Evolutionary conservation across 768 basidiomycete species (phyloP), one percentile per base, ranked within the genome.

Genomic region (Lyophyllum decastes): DNA sequence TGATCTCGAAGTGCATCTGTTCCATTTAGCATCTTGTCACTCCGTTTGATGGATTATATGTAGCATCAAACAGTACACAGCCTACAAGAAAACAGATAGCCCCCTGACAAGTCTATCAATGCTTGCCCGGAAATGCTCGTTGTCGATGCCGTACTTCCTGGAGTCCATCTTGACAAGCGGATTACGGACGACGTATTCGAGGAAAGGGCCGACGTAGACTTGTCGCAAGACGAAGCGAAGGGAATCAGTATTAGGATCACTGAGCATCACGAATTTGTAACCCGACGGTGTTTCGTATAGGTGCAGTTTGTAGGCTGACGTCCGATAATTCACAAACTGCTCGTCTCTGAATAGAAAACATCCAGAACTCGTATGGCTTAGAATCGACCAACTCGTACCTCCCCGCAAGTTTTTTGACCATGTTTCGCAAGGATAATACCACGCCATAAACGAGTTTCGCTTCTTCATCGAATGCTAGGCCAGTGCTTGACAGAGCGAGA

Each of bases 381-480:
- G 45, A 40, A 44, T 30, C 25, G 19, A 43, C 34, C 41, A 10
- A 30, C 33, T 64, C 76, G 40, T 62, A 95, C 96, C 88, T 82
- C 64, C 90, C 88, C 12, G 95, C 91, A 10, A 99, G 73, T 72
- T 97, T 98, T 79, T 87, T 96, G 68, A 96, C 79, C 95, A 98
- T 96, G 72, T 94, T 95, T 54, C 94, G 77, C 64, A 99, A 69
- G 7, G 93, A 95, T 43, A 98, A 78, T 14, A 98, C 80, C 53
- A 99, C 92, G 55, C 97, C 97, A 70, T 98, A 99, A 0, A 99
- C 95, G 59, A 99, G 82, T 70, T 99, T 99, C 1, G 89, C 89
- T 72, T 99, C 96, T 71, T 99, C 97, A 68, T 99, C 97, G 64
- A 99, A 98, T 6, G 96, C 79, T 19, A 99, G 76, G 17, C 83